Conservation (phyloP, 108 stramenopile species). For the Bacterosira constricta region DNA sequence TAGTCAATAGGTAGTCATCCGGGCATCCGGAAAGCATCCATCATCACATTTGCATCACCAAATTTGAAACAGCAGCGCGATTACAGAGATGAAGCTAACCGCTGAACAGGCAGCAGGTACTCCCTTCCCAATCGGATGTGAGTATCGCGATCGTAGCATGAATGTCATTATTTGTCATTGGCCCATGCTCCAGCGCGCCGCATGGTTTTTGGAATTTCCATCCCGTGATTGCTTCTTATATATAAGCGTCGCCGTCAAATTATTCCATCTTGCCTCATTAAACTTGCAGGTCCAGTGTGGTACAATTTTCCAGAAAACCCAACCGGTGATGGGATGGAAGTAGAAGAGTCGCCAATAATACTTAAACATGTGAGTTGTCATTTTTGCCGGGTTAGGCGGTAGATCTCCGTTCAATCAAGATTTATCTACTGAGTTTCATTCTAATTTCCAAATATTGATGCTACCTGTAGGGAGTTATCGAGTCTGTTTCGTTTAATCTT, state of each 20-base stretch:
- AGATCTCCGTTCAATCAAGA: too few relatives aligned
- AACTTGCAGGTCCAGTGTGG: conserved; percentile 8
- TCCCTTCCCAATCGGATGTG: conserved; percentile 2
- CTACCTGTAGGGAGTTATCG: background rate
- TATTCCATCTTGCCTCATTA: too few relatives aligned
- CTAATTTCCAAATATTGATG: background rate
- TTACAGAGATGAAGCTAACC: conserved; percentile 8
- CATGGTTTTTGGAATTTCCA: background rate
- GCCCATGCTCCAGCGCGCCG: background rate
- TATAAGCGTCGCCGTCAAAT: too few relatives aligned
- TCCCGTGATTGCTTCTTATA: too few relatives aligned
- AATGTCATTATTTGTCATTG: background rate
- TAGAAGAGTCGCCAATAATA: background rate
- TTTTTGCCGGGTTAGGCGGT: too few relatives aligned
- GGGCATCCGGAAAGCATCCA: too few relatives aligned
- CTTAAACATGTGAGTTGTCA: background rate
- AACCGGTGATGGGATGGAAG: background rate
- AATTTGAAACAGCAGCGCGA: too few relatives aligned
- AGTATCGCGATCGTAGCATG: background rate
- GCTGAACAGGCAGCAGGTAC: background rate
- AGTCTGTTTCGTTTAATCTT: background rate
- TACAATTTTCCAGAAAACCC: background rate
- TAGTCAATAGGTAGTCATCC: too few relatives aligned
- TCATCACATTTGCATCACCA: too few relatives aligned
- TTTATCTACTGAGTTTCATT: too few relatives aligned